These are phyloP conservation scores for Podila horticola DNA, from an alignment of 192 early-diverging fungal species.

Conservation along the genomic window DNA sequence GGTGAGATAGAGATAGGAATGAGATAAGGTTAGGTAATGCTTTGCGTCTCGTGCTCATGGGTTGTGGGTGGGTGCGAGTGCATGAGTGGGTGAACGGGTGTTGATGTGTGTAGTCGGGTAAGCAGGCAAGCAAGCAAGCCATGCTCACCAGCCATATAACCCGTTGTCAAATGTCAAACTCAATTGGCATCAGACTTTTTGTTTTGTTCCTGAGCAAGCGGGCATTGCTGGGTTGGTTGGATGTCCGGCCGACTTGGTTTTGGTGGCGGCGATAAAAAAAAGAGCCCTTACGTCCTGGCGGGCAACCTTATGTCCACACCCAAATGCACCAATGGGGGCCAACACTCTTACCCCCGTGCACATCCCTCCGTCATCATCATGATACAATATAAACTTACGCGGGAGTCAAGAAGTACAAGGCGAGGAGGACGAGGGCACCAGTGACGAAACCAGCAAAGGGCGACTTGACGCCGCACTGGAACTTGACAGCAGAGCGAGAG, in stretches of 20 bases:
- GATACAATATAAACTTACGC: slow-evolving; percentile 39
- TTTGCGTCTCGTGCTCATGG: neutral
- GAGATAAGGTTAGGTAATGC: neutral
- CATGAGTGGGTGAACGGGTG: neutral
- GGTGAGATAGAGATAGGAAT: neutral
- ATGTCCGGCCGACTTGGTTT: no score
- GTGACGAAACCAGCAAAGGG: slow-evolving; percentile 85
- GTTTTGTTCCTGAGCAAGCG: neutral
- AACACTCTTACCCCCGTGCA: no score
- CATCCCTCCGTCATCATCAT: neutral
- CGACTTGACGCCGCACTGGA: slow-evolving; percentile 85
- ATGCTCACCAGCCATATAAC: no score
- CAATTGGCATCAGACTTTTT: neutral
- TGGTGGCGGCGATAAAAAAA: no score
- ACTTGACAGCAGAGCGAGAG: slow-evolving; percentile 92
- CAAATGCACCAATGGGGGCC: neutral
- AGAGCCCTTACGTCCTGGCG: no score
- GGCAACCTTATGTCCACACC: no score
- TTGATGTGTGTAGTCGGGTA: neutral
- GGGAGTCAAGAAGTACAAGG: slow-evolving; percentile 83
- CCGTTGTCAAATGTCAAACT: no score
- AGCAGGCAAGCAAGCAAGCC: no score
- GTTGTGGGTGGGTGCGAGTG: neutral
- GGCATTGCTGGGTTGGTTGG: neutral
- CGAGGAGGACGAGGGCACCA: slow-evolving; percentile 81